Evolutionary conservation across 306 rosid species (phyloP).

Genomic region (Cajanus cajan): DNA sequence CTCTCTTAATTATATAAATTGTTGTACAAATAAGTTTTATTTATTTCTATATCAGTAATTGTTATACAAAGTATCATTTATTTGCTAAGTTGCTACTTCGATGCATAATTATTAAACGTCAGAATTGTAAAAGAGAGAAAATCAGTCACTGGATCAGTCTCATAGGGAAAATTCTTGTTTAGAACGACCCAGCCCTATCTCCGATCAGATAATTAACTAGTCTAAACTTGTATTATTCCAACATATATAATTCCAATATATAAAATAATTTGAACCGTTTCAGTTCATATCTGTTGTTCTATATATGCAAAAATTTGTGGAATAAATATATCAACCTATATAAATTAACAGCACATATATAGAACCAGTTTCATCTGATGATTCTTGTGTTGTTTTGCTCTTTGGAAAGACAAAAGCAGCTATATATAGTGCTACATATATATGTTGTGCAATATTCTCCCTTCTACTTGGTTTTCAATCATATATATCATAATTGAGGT

Average conservation of each 20-base stretch:
- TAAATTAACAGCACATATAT: not conserved
- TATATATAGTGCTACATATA: not conserved
- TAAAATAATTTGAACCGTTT: not conserved
- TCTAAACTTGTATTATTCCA: not conserved
- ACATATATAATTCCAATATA: not conserved
- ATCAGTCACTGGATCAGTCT: not conserved
- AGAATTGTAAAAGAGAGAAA: not conserved
- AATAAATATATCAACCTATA: not conserved
- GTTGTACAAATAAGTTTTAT: no score
- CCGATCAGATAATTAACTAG: not conserved
- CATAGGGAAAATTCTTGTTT: not conserved
- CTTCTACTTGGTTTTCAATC: not conserved
- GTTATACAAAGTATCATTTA: no score
- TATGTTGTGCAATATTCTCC: not conserved
- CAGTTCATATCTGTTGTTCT: not conserved
- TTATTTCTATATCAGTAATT: no score
- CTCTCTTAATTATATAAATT: no score
- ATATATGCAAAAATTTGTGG: not conserved
- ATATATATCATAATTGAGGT: not conserved
- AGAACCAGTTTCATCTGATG: not conserved
- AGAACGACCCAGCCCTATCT: not conserved
- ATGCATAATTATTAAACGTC: not conserved
- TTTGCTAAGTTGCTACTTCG: not conserved
- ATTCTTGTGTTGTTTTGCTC: not conserved
- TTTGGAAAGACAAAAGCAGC: not conserved